Percentiles rank a stretch among this genome's conserved stretches.
Conservation (phyloP, 2,329 filamentous ascomycete species). For the Emergomyces pasteurianus region DNA sequence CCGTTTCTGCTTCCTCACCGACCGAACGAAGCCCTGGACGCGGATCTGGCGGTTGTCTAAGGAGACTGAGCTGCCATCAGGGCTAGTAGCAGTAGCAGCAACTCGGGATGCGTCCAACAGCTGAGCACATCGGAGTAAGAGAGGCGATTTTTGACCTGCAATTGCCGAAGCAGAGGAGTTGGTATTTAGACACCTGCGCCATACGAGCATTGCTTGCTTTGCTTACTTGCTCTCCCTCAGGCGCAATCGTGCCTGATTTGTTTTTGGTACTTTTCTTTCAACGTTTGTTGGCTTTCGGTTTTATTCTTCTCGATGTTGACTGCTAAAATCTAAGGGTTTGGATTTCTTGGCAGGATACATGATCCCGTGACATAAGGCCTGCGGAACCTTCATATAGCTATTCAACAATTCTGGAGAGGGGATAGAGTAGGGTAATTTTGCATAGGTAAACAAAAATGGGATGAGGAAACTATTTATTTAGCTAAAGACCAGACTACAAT, state of each 20-base stretch:
- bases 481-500: background rate
- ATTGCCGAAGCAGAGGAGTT: constrained; percentile 22
- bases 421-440: background rate
- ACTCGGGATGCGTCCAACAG: constrained; percentile 22
- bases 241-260: background rate
- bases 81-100: constrained; percentile 5
- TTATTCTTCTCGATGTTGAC: background rate
- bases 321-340: background rate
- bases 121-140: constrained; percentile 26
- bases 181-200: constrained; percentile 24
- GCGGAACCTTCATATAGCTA: too few relatives aligned
- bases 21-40: constrained; percentile 70
- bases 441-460: background rate
- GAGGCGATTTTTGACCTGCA: constrained; percentile 9
- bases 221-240: background rate
- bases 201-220: constrained; percentile 14
- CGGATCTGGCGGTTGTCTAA: constrained; percentile 36
- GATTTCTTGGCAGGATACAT: background rate
- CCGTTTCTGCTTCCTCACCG: constrained; percentile 74
- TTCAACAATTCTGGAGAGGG: background rate
- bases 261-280: background rate
- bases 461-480: background rate
- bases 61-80: constrained; percentile 13
- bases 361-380: background rate
- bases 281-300: background rate